A percentile compares a stretch with the other conserved stretches of the same genome.
These are phyloP conservation scores for Xylariales sp. DNA, from an alignment of 2,329 filamentous ascomycete species.

Conservation along the genomic window DNA sequence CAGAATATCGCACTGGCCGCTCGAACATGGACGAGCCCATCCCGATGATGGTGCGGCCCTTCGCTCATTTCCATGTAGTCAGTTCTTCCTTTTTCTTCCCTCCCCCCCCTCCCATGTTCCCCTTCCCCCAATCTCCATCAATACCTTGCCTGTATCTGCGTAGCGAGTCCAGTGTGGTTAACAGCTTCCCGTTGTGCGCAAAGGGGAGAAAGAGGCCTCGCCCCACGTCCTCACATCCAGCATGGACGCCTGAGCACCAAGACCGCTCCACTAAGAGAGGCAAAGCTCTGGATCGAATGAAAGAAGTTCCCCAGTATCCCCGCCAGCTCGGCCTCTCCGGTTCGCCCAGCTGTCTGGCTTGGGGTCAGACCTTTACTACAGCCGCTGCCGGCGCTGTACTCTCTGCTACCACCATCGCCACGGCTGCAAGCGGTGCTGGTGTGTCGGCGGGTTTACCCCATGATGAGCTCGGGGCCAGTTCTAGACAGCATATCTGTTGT, in stretches of 20 bases:
- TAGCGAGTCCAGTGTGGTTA: neutral
- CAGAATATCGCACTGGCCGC: too few species aligned
- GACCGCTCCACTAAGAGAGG: slow-evolving; percentile 1
- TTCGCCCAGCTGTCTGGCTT: too few species aligned
- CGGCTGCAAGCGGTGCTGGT: too few species aligned
- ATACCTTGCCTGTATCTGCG: too few species aligned
- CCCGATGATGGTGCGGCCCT: neutral
- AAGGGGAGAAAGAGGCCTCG: slow-evolving; percentile 5
- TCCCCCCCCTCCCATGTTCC: neutral
- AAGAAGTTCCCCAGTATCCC: too few species aligned
- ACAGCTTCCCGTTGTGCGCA: neutral
- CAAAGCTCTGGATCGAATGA: neutral
- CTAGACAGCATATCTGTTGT: slow-evolving; percentile 3
- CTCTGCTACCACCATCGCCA: too few species aligned
- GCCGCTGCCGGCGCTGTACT: too few species aligned
- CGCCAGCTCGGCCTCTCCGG: too few species aligned
- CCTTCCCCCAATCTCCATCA: too few species aligned
- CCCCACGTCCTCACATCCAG: slow-evolving; percentile 3
- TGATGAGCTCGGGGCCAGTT: slow-evolving; percentile 2
- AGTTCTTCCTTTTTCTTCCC: neutral
- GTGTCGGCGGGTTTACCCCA: neutral
- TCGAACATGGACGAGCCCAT: neutral
- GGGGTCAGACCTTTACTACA: too few species aligned
- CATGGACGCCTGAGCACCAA: neutral
- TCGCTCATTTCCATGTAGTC: slow-evolving; percentile 3